Conservation (phyloP, 495 filamentous ascomycete species). For the Xylaria telfairii region DNA sequence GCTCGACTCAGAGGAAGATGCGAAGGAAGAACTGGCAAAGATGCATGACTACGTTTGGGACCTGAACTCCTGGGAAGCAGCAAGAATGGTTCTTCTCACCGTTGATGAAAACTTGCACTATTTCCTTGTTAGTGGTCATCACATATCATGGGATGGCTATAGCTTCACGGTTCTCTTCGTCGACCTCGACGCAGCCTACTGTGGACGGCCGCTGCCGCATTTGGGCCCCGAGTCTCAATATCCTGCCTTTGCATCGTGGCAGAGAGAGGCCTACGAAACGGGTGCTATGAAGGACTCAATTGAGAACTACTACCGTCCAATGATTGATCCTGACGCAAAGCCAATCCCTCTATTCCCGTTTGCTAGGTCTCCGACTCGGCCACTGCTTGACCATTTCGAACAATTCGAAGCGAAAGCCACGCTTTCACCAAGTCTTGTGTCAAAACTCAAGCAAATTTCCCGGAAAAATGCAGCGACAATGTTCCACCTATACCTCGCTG, state of each 20-base stretch:
- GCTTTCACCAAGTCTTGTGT: too few species aligned
- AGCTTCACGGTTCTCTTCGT: too few species aligned
- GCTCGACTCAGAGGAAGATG: too few species aligned
- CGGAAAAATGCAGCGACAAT: conserved; percentile 34
- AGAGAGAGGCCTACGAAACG: background rate
- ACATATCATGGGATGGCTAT: too few species aligned
- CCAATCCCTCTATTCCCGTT: background rate
- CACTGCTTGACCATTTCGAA: background rate
- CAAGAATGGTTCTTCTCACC: too few species aligned
- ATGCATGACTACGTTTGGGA: too few species aligned
- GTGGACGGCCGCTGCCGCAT: too few species aligned
- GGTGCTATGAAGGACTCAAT: background rate
- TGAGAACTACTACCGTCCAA: background rate
- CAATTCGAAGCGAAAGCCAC: background rate
- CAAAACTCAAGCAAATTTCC: conserved; percentile 20
- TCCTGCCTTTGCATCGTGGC: conserved; percentile 2
- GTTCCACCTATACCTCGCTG: conserved; percentile 50
- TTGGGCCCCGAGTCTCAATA: conserved; percentile 7
- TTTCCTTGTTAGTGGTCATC: too few species aligned
- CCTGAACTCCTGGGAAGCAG: too few species aligned
- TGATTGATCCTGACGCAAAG: background rate
- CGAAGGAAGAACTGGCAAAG: too few species aligned
- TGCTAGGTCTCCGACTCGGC: background rate
- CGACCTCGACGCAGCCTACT: too few species aligned
- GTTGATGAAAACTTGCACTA: too few species aligned